Percentiles rank a stretch among this genome's conserved stretches.
phyloP scores from a whole-genome alignment of 2,329 filamentous ascomycete species.

The Tolypocladium sp. region DNA sequence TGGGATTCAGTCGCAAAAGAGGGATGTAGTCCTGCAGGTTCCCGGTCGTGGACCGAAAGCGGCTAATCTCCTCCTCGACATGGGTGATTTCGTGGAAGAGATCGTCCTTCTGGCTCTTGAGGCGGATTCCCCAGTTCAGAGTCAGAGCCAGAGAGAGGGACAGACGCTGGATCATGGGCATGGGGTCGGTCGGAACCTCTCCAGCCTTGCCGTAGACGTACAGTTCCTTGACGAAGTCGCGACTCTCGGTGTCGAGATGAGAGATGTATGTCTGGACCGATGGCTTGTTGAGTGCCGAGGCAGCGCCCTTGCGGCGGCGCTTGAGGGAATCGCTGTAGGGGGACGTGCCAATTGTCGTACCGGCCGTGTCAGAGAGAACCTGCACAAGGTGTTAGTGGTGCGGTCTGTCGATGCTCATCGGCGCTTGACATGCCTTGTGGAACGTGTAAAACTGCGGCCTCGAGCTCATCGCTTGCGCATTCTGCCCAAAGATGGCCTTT shows the following conservation, averaged over 20 bases:
- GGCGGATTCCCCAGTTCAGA: constrained; percentile 56
- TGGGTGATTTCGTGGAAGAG: constrained; percentile 55
- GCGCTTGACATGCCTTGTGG: constrained; percentile 34
- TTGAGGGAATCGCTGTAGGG: constrained; percentile 59
- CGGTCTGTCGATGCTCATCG: neutral
- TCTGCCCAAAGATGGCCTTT: constrained; percentile 39
- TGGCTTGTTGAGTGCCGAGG: constrained; percentile 55
- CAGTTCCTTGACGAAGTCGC: constrained; percentile 53
- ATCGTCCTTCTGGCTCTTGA: constrained; percentile 46
- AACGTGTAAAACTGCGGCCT: constrained; percentile 51
- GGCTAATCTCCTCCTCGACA: constrained; percentile 51
- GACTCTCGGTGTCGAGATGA: constrained; percentile 53
- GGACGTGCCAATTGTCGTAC: constrained; percentile 59
- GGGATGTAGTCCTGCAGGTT: constrained; percentile 56
- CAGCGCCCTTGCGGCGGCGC: constrained; percentile 54
- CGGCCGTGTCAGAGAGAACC: constrained; percentile 55
- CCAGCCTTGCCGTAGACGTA: constrained; percentile 48
- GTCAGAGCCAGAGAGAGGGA: constrained; percentile 54
- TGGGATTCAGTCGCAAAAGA: constrained; percentile 48
- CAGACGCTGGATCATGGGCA: constrained; percentile 60
- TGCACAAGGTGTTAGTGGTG: constrained; percentile 12
- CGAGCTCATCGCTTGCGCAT: constrained; percentile 44
- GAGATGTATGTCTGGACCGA: constrained; percentile 53
- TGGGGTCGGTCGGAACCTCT: constrained; percentile 46
- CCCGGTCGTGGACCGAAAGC: constrained; percentile 49